Conservation (phyloP, 208 protist species). For the Plasmodiophora brassicae region DNA sequence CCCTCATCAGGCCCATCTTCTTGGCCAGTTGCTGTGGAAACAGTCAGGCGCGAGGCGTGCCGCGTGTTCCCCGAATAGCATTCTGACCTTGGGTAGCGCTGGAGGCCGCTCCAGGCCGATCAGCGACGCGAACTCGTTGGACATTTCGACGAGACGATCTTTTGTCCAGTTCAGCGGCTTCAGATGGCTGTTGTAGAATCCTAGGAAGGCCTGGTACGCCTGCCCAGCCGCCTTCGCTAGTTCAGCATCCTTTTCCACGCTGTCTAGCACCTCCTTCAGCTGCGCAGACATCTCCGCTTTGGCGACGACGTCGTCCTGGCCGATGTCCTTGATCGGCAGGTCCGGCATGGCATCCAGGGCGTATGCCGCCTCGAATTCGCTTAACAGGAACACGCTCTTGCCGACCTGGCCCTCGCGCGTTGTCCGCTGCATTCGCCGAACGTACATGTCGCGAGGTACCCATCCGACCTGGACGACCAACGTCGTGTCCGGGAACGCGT, state of each 20-base stretch:
- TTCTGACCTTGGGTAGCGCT: neutral
- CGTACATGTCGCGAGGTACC: slow-evolving; percentile 52
- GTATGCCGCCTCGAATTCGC: neutral
- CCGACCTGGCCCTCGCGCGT: slow-evolving; percentile 48
- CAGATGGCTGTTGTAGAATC: slow-evolving; percentile 33
- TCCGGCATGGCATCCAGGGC: neutral
- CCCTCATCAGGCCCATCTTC: too few species aligned
- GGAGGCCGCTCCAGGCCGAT: neutral
- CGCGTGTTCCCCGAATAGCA: too few species aligned
- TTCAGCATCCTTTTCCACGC: neutral
- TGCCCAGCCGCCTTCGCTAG: neutral
- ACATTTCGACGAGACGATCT: neutral
- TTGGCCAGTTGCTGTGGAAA: too few species aligned
- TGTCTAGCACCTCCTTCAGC: neutral
- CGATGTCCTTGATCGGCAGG: neutral
- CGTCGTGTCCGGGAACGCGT: slow-evolving; percentile 65
- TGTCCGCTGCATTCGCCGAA: slow-evolving; percentile 63
- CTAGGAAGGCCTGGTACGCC: slow-evolving; percentile 16
- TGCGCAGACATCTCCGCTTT: neutral
- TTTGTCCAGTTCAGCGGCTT: neutral
- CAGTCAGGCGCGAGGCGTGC: too few species aligned
- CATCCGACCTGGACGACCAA: slow-evolving; percentile 57
- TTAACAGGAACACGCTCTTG: neutral
- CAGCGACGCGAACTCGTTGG: neutral
- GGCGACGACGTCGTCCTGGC: neutral